These are phyloP conservation scores for Talaromyces sp. DNA, from an alignment of 2,329 filamentous ascomycete species.

Conservation along the genomic window DNA sequence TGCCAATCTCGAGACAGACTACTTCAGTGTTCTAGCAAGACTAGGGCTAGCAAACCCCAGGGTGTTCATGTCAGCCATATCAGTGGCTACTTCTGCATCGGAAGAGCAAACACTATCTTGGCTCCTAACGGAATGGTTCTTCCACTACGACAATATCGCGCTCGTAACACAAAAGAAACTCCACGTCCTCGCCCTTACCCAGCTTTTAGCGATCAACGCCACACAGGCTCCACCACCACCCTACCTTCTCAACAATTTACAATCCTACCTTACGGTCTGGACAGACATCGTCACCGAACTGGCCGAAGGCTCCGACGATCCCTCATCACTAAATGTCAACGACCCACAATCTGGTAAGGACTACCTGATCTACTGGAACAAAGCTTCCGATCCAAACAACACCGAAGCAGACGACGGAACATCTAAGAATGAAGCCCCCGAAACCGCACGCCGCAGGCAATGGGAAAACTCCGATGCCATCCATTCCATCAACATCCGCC, in stretches of 20 bases:
- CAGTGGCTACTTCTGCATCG: constrained; percentile 28
- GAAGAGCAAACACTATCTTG: constrained; percentile 37
- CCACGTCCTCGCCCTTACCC: constrained; percentile 45
- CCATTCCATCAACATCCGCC: constrained; percentile 44
- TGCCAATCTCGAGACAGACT: constrained; percentile 75
- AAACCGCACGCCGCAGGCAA: constrained; percentile 39
- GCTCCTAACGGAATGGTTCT: constrained; percentile 48
- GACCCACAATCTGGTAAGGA: constrained; percentile 21
- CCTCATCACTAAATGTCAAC: constrained; percentile 28
- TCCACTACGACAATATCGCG: constrained; percentile 47
- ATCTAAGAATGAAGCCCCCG: constrained; percentile 34
- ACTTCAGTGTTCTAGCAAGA: constrained; percentile 76
- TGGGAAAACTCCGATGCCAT: constrained; percentile 42
- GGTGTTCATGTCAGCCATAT: constrained; percentile 58
- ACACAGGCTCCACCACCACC: constrained; percentile 37
- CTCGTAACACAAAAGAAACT: constrained; percentile 47
- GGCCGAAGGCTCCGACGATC: constrained; percentile 40
- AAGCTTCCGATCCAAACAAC: constrained; percentile 22
- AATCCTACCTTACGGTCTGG: constrained; percentile 47
- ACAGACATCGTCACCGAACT: constrained; percentile 46
- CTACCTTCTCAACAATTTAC: constrained; percentile 43
- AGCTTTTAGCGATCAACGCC: constrained; percentile 40
- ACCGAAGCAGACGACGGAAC: constrained; percentile 19
- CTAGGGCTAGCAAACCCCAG: constrained; percentile 69
- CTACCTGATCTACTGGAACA: constrained; percentile 20